These are phyloP conservation scores for Globisporangium uncinulatum DNA, from an alignment of 352 stramenopile genomes.

Conservation along the genomic window DNA sequence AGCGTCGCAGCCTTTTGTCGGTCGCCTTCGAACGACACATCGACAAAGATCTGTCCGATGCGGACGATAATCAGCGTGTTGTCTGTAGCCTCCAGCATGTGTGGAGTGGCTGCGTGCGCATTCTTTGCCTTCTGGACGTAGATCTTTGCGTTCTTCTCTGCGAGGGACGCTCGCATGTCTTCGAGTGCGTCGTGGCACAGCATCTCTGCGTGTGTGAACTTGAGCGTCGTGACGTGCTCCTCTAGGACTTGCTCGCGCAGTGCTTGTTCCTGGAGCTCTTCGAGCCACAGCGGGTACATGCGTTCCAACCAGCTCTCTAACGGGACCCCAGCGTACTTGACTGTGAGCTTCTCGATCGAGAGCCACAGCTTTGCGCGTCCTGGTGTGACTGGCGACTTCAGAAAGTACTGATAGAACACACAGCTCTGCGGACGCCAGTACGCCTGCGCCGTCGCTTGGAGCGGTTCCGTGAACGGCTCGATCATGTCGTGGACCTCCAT, in stretches of 20 bases:
- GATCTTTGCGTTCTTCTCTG: constrained; percentile 52
- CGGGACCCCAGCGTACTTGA: constrained; percentile 42
- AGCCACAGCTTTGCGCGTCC: constrained; percentile 44
- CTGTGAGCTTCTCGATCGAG: constrained; percentile 27
- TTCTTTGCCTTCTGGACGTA: constrained; percentile 59
- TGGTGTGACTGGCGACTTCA: constrained; percentile 26
- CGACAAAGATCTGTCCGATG: constrained; percentile 24
- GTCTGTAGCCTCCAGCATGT: constrained; percentile 8
- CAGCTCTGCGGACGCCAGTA: constrained; percentile 63
- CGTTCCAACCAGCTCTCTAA: constrained; percentile 67
- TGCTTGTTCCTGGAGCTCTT: constrained; percentile 60
- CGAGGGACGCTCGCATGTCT: constrained; percentile 41
- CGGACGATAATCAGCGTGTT: constrained; percentile 23
- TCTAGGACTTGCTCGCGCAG: constrained; percentile 52
- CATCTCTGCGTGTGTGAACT: constrained; percentile 49
- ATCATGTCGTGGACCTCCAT: constrained; percentile 23
- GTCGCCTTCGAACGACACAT: constrained; percentile 40
- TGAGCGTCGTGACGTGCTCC: constrained; percentile 49
- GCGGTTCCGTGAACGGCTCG: constrained; percentile 20
- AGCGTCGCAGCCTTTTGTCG: constrained; percentile 14
- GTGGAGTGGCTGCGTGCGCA: constrained; percentile 11
- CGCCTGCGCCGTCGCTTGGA: constrained; percentile 17
- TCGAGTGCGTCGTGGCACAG: constrained; percentile 26
- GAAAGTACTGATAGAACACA: constrained; percentile 60
- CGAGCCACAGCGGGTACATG: constrained; percentile 69